Base-by-base conservation (phyloP, 1,139 yeast genomes). In the Saccharomycopsis phalli region DNA sequence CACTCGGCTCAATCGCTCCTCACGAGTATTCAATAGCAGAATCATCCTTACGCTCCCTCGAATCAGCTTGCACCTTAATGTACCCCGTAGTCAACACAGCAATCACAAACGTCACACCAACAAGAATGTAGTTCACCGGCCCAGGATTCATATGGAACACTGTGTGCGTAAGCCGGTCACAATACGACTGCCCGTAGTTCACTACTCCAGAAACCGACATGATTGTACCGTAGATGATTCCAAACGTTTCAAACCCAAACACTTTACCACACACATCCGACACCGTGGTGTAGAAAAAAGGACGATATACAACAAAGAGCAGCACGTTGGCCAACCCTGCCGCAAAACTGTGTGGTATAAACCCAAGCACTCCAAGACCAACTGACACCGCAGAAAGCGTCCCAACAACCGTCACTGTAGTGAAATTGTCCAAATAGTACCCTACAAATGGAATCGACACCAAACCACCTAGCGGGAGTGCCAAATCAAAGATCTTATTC, bases 191-290 rank as follows among this genome's bases (percentile, higher is more conserved):
- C 31, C 67, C 55, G 42, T 73, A 68, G 53, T 75, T 75, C 56
- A 73, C 68, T 22, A 72, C 47, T 11, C 81, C 81, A 2, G 78
- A 68, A 46, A 72, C 62, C 20, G 77, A 71, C 59, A 75, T 75
- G 42, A 74, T 71, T 2, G 77, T 61, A 3, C 81, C 81, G 53
- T 75, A 75, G 25, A 74, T 61, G 3, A 76, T 71, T 25, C 81
- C 81, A 53, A 74, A 74, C n/a, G 76, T 74, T 47, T 72, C 76
- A 51, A 72, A 74, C 1, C 81, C 81, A 57, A 74, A 74, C 32
- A 74, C 78, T 52, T 74, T 74, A 30, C 78, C 79, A 54, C 80
- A 72, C 50, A 68, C 71, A 53, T 75, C 81, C 20, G 77, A 70
- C 22, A 75, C 69, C 1, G 80, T 72, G 13, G 81, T 75, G 54